Percentiles rank a stretch among this genome's conserved stretches.
Conservation (phyloP, 768 basidiomycete genomes). For the Leccinum ochraceum region DNA sequence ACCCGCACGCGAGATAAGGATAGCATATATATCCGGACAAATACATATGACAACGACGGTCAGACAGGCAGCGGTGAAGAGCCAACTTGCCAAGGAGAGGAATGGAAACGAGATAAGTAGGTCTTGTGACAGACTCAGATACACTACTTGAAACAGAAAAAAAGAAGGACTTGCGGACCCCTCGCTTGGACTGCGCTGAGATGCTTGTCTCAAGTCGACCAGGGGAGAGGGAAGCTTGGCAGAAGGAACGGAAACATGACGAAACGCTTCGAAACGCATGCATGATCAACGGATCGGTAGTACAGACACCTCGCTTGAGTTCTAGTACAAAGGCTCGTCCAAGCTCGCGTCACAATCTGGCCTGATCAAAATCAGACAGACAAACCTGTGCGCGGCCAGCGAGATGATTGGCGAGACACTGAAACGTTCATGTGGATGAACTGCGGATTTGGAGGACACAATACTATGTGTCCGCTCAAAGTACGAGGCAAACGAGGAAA, state of each 20-base stretch:
- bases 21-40: background rate
- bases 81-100: too few species aligned
- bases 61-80: background rate
- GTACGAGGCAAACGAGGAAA: background rate
- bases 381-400: background rate
- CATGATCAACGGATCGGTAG: background rate
- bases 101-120: background rate
- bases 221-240: background rate
- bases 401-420: background rate
- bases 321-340: too few species aligned
- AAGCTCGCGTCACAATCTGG: background rate
- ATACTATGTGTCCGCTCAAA: background rate
- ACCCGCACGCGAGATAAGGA: too few species aligned
- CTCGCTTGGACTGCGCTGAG: background rate
- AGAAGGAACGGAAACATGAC: background rate
- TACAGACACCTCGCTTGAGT: background rate
- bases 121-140: too few species aligned
- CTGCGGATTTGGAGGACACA: background rate
- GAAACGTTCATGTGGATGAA: background rate
- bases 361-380: too few species aligned
- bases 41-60: background rate
- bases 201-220: background rate
- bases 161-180: background rate
- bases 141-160: background rate
- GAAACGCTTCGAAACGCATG: too few species aligned